Evolutionary conservation across 371 early-diverging fungal species (phyloP), one percentile per base, ranked within the genome.

Genomic region (Rhizopus stolonifer): DNA sequence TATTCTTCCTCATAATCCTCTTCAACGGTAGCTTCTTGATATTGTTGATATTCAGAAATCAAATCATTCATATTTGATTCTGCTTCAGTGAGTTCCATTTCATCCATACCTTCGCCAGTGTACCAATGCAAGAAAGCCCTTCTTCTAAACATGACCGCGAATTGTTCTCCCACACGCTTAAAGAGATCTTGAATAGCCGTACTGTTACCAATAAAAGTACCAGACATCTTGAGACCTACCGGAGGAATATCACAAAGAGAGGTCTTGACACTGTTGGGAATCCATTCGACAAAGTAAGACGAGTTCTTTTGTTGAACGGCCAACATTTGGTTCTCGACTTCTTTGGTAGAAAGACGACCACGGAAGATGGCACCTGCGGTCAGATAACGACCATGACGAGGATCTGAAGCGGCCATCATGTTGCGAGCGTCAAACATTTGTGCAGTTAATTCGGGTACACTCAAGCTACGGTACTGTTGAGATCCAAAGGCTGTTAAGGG

Each of bases 361-460:
- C 99, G 89, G 92, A 96, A 98, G 74, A 97, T 91, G 67, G 97
- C 93, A 29, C 97, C 95, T 40, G 94, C 97, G 23, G 99, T 96
- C 65, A 99, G 77, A 82, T 99, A 98, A 61, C 97, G 92, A 46
- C 99, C 99, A 65, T 96, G 93, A 56, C 90, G 88, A 45, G 98
- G 96, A 78, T 99, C 98, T 54, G 93, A 91, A 9, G 97, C 98
- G 38, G 98, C 95, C 99, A 97, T 96, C 96, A 99, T 97, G 85
- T 99, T 97, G 71, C 87, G 88, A 70, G 92, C 89, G 70, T 96
- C 97, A 67, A 99, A 99, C 94, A 99, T 93, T 72, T 99, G 99
- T 67, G 88, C 87, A 18, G 97, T 95, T 54, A 94, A 74, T 67
- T 98, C 99, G 39, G 93, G 86, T 4, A 99, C 98, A 34, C 89